Evolutionary conservation across 1,284 basidiomycete genomes (phyloP).

Genomic region (Pyrrhoderma lamaoense): DNA sequence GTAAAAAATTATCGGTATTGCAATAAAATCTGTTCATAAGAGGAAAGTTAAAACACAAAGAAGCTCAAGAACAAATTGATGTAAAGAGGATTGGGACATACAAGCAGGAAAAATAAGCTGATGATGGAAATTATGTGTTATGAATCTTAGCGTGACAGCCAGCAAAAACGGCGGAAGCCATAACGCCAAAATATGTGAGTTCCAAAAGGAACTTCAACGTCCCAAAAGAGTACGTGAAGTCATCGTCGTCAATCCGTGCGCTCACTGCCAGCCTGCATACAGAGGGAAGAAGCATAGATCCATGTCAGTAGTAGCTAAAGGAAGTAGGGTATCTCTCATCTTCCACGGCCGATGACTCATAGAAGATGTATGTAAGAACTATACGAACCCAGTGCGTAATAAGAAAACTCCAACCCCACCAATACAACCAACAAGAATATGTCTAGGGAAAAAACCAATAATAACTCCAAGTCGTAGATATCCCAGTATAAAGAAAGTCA

Average conservation of each 20-base stretch:
- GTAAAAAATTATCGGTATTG: constrained; percentile 84
- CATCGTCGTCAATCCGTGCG: constrained; percentile 76
- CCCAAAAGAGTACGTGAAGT: constrained; percentile 62
- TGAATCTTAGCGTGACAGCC: constrained; percentile 72
- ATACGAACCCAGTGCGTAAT: constrained; percentile 71
- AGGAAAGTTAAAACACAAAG: neutral
- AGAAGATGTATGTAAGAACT: too few species aligned
- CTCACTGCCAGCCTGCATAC: constrained; percentile 67
- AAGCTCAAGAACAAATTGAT: neutral
- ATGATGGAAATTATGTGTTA: constrained; percentile 78
- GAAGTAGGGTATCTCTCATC: too few species aligned
- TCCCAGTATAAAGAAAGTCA: constrained; percentile 86
- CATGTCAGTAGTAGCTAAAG: too few species aligned
- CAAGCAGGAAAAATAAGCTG: constrained; percentile 90
- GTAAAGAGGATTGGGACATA: constrained; percentile 32
- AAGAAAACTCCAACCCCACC: constrained; percentile 95
- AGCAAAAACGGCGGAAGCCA: constrained; percentile 76
- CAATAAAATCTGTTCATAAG: constrained; percentile 61
- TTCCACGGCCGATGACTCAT: too few species aligned
- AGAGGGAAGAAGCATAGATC: constrained; percentile 1
- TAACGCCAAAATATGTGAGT: constrained; percentile 54
- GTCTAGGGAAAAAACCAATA: constrained; percentile 94
- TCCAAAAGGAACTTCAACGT: constrained; percentile 58
- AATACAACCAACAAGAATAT: constrained; percentile 94
- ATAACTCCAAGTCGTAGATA: constrained; percentile 76